Percentiles rank a stretch among this genome's conserved stretches.
Evolutionary conservation across 176 grass and related monocot genomes (phyloP).

Genomic region (Musa beccarii): DNA sequence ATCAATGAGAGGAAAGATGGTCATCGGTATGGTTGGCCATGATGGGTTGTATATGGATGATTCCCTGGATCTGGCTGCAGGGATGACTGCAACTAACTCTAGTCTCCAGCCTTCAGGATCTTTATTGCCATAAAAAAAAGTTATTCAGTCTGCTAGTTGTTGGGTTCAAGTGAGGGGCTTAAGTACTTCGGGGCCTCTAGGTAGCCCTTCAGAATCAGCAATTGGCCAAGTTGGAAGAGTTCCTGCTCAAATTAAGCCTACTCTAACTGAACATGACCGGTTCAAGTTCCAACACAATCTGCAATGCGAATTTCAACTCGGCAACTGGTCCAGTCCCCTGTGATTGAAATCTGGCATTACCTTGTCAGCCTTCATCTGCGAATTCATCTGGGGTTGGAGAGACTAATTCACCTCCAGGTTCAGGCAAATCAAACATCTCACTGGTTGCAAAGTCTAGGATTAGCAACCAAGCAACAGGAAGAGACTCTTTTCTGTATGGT

Average conservation of each 20-base stretch:
- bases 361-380: constrained; percentile 25
- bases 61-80: constrained; percentile 31
- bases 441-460: constrained; percentile 31
- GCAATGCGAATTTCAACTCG: constrained; percentile 30
- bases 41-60: constrained; percentile 44
- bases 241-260: constrained; percentile 38
- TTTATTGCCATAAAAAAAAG: constrained; percentile 22
- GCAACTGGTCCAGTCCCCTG: constrained; percentile 28
- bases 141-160: constrained; percentile 28
- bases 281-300: constrained; percentile 35
- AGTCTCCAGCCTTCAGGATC: constrained; percentile 29
- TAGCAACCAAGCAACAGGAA: constrained; percentile 50
- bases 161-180: constrained; percentile 42
- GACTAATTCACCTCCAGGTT: constrained; percentile 37
- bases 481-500: constrained; percentile 50
- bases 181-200: constrained; percentile 28
- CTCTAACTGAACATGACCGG: constrained; percentile 42
- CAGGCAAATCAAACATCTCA: constrained; percentile 35
- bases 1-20: constrained; percentile 33
- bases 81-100: constrained; percentile 9
- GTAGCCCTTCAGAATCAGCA: constrained; percentile 30
- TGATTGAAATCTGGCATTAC: constrained; percentile 23
- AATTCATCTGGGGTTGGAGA: constrained; percentile 46
- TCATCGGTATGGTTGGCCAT: constrained; percentile 31
- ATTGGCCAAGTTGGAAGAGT: constrained; percentile 39